Evolutionary conservation across 1,284 basidiomycete species (phyloP).

Genomic region (Malassezia restricta): DNA sequence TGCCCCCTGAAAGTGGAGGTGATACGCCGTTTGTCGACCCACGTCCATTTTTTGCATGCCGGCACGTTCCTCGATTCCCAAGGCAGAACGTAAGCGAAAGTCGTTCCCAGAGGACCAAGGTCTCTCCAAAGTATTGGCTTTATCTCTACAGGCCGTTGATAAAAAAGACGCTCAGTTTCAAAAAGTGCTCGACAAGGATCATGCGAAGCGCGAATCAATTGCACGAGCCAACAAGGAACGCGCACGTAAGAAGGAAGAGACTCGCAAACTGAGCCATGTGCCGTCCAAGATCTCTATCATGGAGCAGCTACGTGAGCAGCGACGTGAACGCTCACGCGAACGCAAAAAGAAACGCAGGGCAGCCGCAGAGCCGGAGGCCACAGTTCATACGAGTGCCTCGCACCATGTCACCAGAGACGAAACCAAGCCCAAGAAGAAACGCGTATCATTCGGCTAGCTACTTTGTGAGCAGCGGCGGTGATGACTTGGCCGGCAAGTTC

Average conservation of each 20-base stretch:
- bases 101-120: constrained; percentile 11
- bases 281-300: constrained; percentile 6
- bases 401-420: not conserved
- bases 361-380: not conserved
- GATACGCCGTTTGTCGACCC: no score
- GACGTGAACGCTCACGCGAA: constrained; percentile 10
- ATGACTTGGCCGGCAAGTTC: not conserved
- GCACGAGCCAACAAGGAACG: constrained; percentile 2
- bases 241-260: not conserved
- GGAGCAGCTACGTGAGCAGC: constrained; percentile 3
- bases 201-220: not conserved
- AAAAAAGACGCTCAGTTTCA: constrained; percentile 9
- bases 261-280: not conserved
- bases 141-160: constrained; percentile 9
- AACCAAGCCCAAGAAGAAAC: constrained; percentile 5
- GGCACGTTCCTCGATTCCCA: not conserved
- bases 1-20: no score
- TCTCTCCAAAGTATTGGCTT: constrained; percentile 5
- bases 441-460: constrained; percentile 14
- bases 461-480: not conserved
- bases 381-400: not conserved
- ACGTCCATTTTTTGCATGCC: no score
- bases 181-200: constrained; percentile 1
- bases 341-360: constrained; percentile 3
- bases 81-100: not conserved